A percentile compares a stretch with the other conserved stretches of the same genome.
Evolutionary conservation across 768 basidiomycete species (phyloP).

Genomic region (Leccinum sublutescens): DNA sequence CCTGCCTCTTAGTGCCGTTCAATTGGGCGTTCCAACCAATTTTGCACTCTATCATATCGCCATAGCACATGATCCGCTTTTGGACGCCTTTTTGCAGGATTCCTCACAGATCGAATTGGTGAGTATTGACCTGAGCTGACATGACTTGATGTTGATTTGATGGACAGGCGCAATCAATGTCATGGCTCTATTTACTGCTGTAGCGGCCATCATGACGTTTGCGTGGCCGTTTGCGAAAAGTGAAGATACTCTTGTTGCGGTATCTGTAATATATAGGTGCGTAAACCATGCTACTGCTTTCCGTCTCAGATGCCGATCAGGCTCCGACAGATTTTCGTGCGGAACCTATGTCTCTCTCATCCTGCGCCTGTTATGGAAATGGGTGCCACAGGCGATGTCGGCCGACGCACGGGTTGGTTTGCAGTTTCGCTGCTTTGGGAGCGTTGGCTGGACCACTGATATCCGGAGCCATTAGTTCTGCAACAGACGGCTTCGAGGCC

Average conservation of each 20-base stretch:
- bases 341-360: conserved; percentile 58
- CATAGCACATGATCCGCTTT: conserved; percentile 68
- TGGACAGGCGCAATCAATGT: conserved; percentile 60
- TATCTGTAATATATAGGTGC: conserved; percentile 66
- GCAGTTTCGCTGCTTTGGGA: conserved; percentile 59
- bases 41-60: conserved; percentile 65
- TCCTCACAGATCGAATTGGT: conserved; percentile 55
- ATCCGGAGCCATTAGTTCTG: conserved; percentile 61
- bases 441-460: conserved; percentile 70
- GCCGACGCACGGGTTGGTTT: conserved; percentile 60
- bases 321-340: conserved; percentile 47
- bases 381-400: conserved; percentile 45
- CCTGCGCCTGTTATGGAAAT: too few relatives aligned
- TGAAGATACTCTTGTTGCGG: conserved; percentile 42
- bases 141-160: not conserved
- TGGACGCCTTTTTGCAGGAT: conserved; percentile 56
- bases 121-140: not conserved
- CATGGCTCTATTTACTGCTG: conserved; percentile 60
- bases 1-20: conserved; percentile 54
- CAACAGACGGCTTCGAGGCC: conserved; percentile 45
- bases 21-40: conserved; percentile 44
- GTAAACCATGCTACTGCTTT: conserved; percentile 8
- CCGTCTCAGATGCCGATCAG: not conserved
- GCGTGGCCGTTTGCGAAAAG: conserved; percentile 65
- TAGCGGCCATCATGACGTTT: conserved; percentile 59